Evolutionary conservation across 345 rosid genomes (phyloP), one percentile per base, ranked within the genome.

Genomic region (Citrus glauca): DNA sequence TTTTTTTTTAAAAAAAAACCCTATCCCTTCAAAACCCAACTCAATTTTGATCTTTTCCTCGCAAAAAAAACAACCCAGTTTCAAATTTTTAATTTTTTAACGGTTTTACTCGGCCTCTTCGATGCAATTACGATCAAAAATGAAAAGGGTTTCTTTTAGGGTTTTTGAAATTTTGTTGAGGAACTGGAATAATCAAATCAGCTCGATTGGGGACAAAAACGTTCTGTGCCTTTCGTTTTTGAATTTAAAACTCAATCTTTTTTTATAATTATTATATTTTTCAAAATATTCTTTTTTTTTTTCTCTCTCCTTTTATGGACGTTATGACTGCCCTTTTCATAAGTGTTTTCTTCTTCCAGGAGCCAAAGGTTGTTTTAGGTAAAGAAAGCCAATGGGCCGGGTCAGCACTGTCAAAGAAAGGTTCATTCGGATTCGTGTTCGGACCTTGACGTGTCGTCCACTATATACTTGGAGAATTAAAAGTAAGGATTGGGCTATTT

Each of bases 161-260:
- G 62, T 79, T 82, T 67, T 28, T 69, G 60, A 32, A 30, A 25
- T 71, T 32, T 17, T 63, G 56, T 69, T 45, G 69, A 24, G 30
- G 70, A 66, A 48, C 3, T 14, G 25, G 56, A 48, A 10, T 9
- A 35, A 66, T 28, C 50, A 45, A 71, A 73, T 79, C 67, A 82
- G 80, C 71, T 59, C 42, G n/a, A 56, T 56, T 74, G 22, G 71
- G 74, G 84, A 73, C 79, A 82, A 74, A 59, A 60, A 79, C 55
- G 74, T 24, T 71, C 27, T 3, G 53, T 59, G 63, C 85, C 82
- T 71, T 60, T 61, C 75, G 48, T 72, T 27, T 73, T 64, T 64
- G 59, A 32, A 74, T 63, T 74, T 64, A 63, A 75, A 64, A 74
- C 25, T 33, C 32, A 19, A 33, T 8, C 50, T 35, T 66, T 7